Evolutionary conservation across 441 rosid genomes (phyloP), one percentile per base, ranked within the genome.

Genomic region (Iberis amara): DNA sequence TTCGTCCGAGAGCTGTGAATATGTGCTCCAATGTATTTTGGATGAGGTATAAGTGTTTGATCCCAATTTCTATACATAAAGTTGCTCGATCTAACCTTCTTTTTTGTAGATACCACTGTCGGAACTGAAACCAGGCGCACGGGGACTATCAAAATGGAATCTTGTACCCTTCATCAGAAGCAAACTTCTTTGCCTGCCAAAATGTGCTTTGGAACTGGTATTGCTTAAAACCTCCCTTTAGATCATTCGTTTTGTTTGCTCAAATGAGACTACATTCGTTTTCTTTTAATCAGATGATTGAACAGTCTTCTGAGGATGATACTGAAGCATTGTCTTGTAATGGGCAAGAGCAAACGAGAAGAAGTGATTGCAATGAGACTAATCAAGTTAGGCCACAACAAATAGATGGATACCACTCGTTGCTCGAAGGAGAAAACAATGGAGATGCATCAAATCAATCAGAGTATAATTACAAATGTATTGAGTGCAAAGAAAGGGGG

Each of bases 201-300:
- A 67, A 61, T 61, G 71, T 12, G 54, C 45, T 11, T 42, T 67
- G n/a, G 66, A 67, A 49, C 26, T 67, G 67, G 67, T 67, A 67
- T 21, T 47, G 26, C 14, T 21, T 59, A 0, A 1, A 27, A 8
- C 14, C 45, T 39, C 10, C 10, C 5, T 65, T 32, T 2, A 30
- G 27, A 39, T 31, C 38, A 5, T 31, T 31, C 1, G 35, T 31
- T 31, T 44, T 27, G 11, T 26, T 26, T 26, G 30, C 4, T 26
- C 30, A 26, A 6, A 26, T 26, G 39, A 8, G 24, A 43, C 11
- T 33, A 0, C 10, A 33, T 52, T 31, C 1, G 7, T n/a, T 27
- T 41, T 36, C 9, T 51, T 26, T 39, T 39, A 28, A 27, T 59
- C 39, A 67, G 71, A 49, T 67, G 62, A 5, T 42, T 15, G 62